phyloP scores from a whole-genome alignment of 495 filamentous ascomycete genomes.

The Annulohypoxylon maeteangense region DNA sequence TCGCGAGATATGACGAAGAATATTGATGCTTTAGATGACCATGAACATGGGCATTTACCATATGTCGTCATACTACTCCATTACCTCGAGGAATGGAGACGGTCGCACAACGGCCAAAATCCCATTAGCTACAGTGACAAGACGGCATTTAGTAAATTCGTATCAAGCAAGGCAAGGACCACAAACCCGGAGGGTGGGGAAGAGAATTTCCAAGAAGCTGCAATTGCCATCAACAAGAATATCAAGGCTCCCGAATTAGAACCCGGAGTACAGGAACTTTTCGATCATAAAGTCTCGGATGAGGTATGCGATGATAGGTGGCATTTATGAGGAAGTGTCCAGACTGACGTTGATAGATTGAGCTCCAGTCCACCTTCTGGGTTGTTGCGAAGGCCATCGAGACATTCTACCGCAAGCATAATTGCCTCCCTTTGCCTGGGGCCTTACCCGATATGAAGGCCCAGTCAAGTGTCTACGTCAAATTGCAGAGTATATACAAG shows the following conservation, averaged over 20 bases:
- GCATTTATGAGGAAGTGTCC: slow-evolving; percentile 26
- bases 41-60: slow-evolving; percentile 92
- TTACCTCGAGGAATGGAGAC: slow-evolving; percentile 87
- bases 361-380: slow-evolving; percentile 77
- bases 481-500: slow-evolving; percentile 95
- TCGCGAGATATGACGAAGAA: slow-evolving; percentile 69
- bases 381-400: slow-evolving; percentile 84
- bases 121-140: slow-evolving; percentile 88
- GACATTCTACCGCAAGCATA: slow-evolving; percentile 75
- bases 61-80: slow-evolving; percentile 86
- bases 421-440: slow-evolving; percentile 83
- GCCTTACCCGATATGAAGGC: slow-evolving; percentile 98
- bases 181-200: slow-evolving; percentile 87
- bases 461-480: slow-evolving; percentile 88
- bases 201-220: slow-evolving; percentile 97
- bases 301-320: slow-evolving; percentile 50
- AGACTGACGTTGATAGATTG: slow-evolving; percentile 48
- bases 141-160: slow-evolving; percentile 76
- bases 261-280: slow-evolving; percentile 77
- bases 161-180: slow-evolving; percentile 72
- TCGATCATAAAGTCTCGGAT: slow-evolving; percentile 67
- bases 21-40: slow-evolving; percentile 75
- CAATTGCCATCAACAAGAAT: slow-evolving; percentile 85
- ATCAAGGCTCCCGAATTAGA: slow-evolving; percentile 69
- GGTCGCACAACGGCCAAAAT: slow-evolving; percentile 70